phyloP scores from a whole-genome alignment of 306 rosid species.

The Trichosanthes truncata region DNA sequence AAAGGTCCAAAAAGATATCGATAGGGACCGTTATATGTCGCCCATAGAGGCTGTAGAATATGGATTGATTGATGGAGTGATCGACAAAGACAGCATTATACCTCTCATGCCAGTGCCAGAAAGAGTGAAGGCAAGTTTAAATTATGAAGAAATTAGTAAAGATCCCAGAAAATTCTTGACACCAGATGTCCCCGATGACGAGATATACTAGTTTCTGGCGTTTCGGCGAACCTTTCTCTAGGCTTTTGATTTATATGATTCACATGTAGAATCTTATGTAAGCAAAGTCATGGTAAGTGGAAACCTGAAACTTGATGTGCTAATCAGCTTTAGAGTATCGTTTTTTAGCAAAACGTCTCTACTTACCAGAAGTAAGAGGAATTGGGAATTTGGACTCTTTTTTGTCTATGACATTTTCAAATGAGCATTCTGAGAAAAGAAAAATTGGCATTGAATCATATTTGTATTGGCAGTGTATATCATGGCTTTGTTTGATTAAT shows the following conservation, averaged over 20 bases:
- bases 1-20: constrained; percentile 79
- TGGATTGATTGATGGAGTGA: constrained; percentile 83
- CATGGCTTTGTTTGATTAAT: background rate
- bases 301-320: background rate
- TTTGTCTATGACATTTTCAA: background rate
- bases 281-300: background rate
- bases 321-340: background rate
- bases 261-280: background rate
- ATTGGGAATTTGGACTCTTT: background rate
- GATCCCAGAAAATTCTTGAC: constrained; percentile 57
- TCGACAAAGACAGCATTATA: constrained; percentile 64
- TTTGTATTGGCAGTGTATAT: background rate
- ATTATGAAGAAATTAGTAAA: constrained; percentile 42
- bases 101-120: constrained; percentile 83
- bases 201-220: constrained; percentile 44
- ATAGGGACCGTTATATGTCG: constrained; percentile 82
- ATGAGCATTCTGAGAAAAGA: background rate
- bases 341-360: background rate
- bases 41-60: constrained; percentile 95
- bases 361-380: background rate
- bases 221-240: background rate
- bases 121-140: constrained; percentile 37
- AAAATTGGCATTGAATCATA: background rate
- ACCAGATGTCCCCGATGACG: constrained; percentile 80
- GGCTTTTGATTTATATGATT: background rate